Evolutionary conservation across 768 basidiomycete genomes (phyloP).

Genomic region (Aureoboletus auriporus): DNA sequence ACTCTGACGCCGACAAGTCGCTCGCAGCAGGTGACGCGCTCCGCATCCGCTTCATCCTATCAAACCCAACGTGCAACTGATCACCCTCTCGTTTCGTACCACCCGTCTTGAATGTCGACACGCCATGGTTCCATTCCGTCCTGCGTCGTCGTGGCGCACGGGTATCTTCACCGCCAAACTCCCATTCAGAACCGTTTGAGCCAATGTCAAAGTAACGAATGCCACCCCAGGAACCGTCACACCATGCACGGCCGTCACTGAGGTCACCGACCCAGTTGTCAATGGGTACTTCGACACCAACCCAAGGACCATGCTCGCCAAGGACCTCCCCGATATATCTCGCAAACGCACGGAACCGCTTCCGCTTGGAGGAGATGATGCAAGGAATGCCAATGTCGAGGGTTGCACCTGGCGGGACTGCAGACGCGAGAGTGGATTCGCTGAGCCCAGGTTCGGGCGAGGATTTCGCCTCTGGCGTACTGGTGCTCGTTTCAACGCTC

Average conservation of each 20-base stretch:
- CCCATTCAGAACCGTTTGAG: constrained; percentile 54
- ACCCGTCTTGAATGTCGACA: constrained; percentile 31
- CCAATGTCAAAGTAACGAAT: constrained; percentile 82
- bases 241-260: constrained; percentile 71
- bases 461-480: constrained; percentile 15
- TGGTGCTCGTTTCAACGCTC: constrained; percentile 27
- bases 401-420: constrained; percentile 50
- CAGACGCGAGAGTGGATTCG: constrained; percentile 22
- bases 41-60: constrained; percentile 53
- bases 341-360: constrained; percentile 82
- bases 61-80: constrained; percentile 36
- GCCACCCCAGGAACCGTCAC: constrained; percentile 81
- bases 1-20: constrained; percentile 57
- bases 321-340: constrained; percentile 85
- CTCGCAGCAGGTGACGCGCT: constrained; percentile 66
- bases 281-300: constrained; percentile 85
- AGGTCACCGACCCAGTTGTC: constrained; percentile 46
- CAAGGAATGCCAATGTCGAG: constrained; percentile 88
- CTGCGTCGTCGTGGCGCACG: constrained; percentile 25
- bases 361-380: constrained; percentile 79
- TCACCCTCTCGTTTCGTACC: constrained; percentile 56
- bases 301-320: constrained; percentile 82
- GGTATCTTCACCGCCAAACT: constrained; percentile 47
- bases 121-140: constrained; percentile 22
- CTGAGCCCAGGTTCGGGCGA: constrained; percentile 17